A percentile compares a stretch with the other conserved stretches of the same genome.
phyloP scores from a whole-genome alignment of 2,329 filamentous ascomycete genomes.

The Epichloe gansuensis region DNA sequence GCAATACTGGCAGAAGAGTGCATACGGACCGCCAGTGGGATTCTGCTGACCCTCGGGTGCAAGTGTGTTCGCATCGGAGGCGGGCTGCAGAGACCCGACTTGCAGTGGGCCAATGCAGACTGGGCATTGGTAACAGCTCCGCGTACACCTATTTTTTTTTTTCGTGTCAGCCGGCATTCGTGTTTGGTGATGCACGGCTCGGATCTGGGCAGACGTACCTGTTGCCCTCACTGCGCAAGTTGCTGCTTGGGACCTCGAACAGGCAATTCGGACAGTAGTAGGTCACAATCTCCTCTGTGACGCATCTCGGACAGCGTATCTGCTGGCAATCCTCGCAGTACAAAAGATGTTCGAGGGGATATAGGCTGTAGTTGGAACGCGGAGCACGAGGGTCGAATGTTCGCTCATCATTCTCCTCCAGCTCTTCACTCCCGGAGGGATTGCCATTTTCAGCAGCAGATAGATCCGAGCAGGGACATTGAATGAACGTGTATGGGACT shows the following conservation, averaged over 20 bases:
- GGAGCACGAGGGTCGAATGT: slow-evolving; percentile 78
- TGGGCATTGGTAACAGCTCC: slow-evolving; percentile 93
- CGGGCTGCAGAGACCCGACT: slow-evolving; percentile 55
- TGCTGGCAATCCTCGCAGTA: slow-evolving; percentile 98
- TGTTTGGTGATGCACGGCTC: neutral
- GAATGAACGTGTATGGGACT: slow-evolving; percentile 52
- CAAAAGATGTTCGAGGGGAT: slow-evolving; percentile 82
- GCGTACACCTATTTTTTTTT: slow-evolving; percentile 57
- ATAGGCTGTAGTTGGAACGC: slow-evolving; percentile 81
- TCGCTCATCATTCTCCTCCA: slow-evolving; percentile 55
- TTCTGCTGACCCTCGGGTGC: slow-evolving; percentile 24
- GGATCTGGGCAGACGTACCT: slow-evolving; percentile 40
- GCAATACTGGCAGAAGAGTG: slow-evolving; percentile 80
- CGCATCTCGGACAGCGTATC: slow-evolving; percentile 85
- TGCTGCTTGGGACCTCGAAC: slow-evolving; percentile 90
- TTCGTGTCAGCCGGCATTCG: slow-evolving; percentile 7
- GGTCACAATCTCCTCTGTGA: slow-evolving; percentile 83
- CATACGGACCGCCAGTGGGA: slow-evolving; percentile 44
- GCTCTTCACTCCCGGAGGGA: slow-evolving; percentile 17
- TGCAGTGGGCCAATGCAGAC: slow-evolving; percentile 71
- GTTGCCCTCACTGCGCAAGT: slow-evolving; percentile 85
- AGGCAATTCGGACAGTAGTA: slow-evolving; percentile 93
- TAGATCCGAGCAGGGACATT: slow-evolving; percentile 49
- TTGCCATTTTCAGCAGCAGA: slow-evolving; percentile 22
- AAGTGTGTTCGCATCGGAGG: slow-evolving; percentile 31